phyloP scores from a whole-genome alignment of 352 stramenopile species.

The Plasmopara halstedii region DNA sequence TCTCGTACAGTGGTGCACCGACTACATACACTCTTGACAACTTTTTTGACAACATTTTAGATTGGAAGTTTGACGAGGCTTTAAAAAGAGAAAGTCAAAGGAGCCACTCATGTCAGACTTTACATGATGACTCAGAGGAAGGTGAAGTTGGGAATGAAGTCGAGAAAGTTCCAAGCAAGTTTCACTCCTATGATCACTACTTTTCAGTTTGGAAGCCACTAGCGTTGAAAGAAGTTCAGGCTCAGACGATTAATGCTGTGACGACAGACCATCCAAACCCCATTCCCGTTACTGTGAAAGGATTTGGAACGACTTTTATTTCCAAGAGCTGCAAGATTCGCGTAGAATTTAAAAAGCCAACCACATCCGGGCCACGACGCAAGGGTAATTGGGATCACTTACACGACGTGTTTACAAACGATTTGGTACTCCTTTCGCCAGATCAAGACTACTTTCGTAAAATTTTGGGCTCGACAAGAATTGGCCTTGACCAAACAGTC shows the following conservation, averaged over 20 bases:
- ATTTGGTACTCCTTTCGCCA: slow-evolving; percentile 66
- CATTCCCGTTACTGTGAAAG: slow-evolving; percentile 38
- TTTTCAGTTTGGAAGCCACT: slow-evolving; percentile 86
- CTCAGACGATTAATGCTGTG: slow-evolving; percentile 73
- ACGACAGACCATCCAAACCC: slow-evolving; percentile 49
- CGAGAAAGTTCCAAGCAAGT: slow-evolving; percentile 71
- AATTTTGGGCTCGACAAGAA: slow-evolving; percentile 14
- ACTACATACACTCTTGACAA: slow-evolving; percentile 61
- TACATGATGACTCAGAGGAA: slow-evolving; percentile 70
- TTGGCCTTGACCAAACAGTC: slow-evolving; percentile 6
- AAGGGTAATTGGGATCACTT: slow-evolving; percentile 27
- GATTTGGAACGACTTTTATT: slow-evolving; percentile 47
- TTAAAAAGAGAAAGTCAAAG: slow-evolving; percentile 52
- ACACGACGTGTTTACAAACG: slow-evolving; percentile 58
- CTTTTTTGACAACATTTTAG: slow-evolving; percentile 80
- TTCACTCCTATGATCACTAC: slow-evolving; percentile 82
- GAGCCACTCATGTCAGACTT: slow-evolving; percentile 32
- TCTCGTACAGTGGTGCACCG: slow-evolving; percentile 15
- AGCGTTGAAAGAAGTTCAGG: slow-evolving; percentile 82
- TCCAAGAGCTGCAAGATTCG: slow-evolving; percentile 63
- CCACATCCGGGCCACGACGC: slow-evolving; percentile 14
- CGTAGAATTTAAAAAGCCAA: slow-evolving; percentile 49
- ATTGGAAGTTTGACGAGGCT: slow-evolving; percentile 70
- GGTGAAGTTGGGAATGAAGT: slow-evolving; percentile 61
- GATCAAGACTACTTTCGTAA: slow-evolving; percentile 49